Conservation (phyloP, 2,329 filamentous ascomycete genomes). For the Penicillium sp. region DNA sequence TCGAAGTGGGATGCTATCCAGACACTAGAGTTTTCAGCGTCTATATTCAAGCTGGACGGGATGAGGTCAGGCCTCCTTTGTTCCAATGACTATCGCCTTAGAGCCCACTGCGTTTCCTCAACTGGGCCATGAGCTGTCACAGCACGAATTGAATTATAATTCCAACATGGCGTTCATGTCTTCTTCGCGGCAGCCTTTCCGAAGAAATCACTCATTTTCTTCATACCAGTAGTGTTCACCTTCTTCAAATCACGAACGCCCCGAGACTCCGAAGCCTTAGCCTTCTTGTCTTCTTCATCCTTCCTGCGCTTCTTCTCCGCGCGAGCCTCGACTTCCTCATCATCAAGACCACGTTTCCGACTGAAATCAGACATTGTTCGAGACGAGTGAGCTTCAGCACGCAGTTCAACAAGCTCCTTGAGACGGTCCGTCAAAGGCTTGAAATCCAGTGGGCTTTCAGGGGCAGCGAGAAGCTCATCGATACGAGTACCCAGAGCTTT, state of each 20-base stretch:
- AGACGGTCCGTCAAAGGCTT: constrained; percentile 70
- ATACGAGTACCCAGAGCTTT: constrained; percentile 38
- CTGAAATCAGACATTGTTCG: constrained; percentile 56
- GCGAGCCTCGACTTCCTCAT: constrained; percentile 50
- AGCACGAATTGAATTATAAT: neutral
- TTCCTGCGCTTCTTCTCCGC: constrained; percentile 80
- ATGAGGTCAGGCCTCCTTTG: neutral
- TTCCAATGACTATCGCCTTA: neutral
- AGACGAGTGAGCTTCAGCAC: constrained; percentile 68
- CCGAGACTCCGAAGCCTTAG: constrained; percentile 71
- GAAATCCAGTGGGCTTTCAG: constrained; percentile 62
- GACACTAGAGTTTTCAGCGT: neutral
- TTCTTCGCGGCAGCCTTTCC: constrained; percentile 57
- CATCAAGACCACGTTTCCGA: constrained; percentile 41
- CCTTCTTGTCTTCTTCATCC: constrained; percentile 86
- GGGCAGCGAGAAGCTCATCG: constrained; percentile 38
- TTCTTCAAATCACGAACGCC: constrained; percentile 82
- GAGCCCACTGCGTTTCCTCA: neutral
- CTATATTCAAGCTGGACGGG: neutral
- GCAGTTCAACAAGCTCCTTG: constrained; percentile 63
- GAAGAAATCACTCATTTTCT: constrained; percentile 95
- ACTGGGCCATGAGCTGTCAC: neutral
- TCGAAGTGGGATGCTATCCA: neutral
- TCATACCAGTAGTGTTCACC: constrained; percentile 90
- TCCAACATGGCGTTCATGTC: constrained; percentile 18